A percentile compares a stretch with the other conserved stretches of the same genome.
Conservation (phyloP, 2,329 filamentous ascomycete species). For the Sporothrix curviconia region DNA sequence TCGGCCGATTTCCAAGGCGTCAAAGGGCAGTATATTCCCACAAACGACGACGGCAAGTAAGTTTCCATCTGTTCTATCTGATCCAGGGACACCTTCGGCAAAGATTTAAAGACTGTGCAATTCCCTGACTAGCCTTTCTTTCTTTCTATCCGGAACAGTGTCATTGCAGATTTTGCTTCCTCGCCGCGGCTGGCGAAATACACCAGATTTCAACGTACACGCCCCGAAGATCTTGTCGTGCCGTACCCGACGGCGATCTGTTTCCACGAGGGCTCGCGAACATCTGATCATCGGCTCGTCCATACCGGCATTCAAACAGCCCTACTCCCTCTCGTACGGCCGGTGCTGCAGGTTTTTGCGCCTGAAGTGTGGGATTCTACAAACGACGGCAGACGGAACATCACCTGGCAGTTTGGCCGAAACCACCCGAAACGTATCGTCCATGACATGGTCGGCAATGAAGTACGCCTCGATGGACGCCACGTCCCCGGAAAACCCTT, state of each 20-base stretch:
- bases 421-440: not conserved
- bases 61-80: no score
- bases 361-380: not conserved
- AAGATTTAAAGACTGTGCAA: constrained; percentile 34
- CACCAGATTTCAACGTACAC: not conserved
- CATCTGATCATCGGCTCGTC: constrained; percentile 32
- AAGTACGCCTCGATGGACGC: not conserved
- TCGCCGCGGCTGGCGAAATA: not conserved
- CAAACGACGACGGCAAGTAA: no score
- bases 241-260: constrained; percentile 41
- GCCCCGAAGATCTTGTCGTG: not conserved
- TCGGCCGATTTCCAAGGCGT: no score
- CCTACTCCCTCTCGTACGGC: no score
- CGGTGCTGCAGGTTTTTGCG: constrained; percentile 7
- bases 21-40: constrained; percentile 37
- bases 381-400: not conserved
- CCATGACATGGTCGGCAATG: not conserved
- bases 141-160: not conserved
- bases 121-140: no score
- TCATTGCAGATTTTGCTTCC: not conserved
- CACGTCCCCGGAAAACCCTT: not conserved
- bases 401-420: not conserved
- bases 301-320: no score
- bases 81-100: constrained; percentile 36
- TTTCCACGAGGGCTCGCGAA: constrained; percentile 38